phyloP scores from a whole-genome alignment of 192 early-diverging fungal genomes.

The Spinellus fusiger region DNA sequence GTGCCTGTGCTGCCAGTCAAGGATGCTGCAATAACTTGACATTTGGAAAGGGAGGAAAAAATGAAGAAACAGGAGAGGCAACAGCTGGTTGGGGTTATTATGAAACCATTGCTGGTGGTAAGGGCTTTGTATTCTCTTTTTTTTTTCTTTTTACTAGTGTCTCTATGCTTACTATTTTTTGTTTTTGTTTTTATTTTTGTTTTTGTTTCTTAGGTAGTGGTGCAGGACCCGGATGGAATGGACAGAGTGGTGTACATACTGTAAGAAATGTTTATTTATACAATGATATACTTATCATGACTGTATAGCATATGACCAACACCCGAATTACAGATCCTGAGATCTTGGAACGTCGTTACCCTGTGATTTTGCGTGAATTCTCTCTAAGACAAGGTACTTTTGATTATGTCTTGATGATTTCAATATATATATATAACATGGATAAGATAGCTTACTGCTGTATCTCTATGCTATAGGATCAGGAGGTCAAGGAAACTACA shows the following conservation, averaged over 20 bases:
- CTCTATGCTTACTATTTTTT: too few species aligned
- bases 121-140: background rate
- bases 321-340: conserved; percentile 97
- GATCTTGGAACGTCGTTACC: conserved; percentile 87
- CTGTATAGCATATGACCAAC: conserved; percentile 85
- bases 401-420: background rate
- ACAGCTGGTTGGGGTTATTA: conserved; percentile 91
- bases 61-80: conserved; percentile 38
- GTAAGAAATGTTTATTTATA: conserved; percentile 13
- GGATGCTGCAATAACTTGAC: conserved; percentile 96
- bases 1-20: conserved; percentile 86
- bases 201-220: conserved; percentile 49
- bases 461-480: too few species aligned
- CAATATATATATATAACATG: background rate
- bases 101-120: conserved; percentile 81
- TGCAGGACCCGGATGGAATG: conserved; percentile 87
- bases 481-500: conserved; percentile 71
- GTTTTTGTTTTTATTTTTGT: conserved; percentile 1
- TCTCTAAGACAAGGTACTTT: conserved; percentile 56
- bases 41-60: conserved; percentile 72
- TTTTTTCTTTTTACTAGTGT: conserved; percentile 7
- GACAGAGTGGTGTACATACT: conserved; percentile 54
- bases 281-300: background rate
- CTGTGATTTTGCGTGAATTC: conserved; percentile 85
- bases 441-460: background rate